phyloP scores from a whole-genome alignment of 345 rosid genomes.

The Citrus trifoliata region DNA sequence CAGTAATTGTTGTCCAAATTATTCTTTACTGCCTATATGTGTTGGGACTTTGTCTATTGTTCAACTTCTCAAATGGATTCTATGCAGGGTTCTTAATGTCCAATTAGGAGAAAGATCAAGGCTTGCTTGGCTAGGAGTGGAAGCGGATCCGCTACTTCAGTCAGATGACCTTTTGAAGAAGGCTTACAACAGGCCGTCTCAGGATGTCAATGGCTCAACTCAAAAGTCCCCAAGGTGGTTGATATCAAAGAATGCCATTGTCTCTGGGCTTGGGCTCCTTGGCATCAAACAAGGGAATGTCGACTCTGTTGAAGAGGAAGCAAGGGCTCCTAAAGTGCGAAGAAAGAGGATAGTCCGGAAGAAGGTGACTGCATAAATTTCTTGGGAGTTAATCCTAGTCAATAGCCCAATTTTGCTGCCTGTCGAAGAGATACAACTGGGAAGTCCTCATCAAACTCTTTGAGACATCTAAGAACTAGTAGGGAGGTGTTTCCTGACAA shows the following conservation, averaged over 20 bases:
- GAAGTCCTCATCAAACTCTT: background rate
- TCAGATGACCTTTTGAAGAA: slow-evolving; percentile 59
- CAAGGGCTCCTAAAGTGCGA: slow-evolving; percentile 55
- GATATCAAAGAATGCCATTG: slow-evolving; percentile 70
- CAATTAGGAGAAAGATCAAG: slow-evolving; percentile 70
- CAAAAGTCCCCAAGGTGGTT: slow-evolving; percentile 78
- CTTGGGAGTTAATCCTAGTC: background rate
- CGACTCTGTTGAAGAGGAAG: slow-evolving; percentile 35
- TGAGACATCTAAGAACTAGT: background rate
- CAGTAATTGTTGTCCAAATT: background rate
- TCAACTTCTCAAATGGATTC: slow-evolving; percentile 1
- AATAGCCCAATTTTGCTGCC: slow-evolving; percentile 23
- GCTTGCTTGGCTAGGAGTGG: slow-evolving; percentile 85
- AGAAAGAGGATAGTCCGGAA: slow-evolving; percentile 82
- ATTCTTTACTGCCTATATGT: background rate
- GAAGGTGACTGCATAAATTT: slow-evolving; percentile 48
- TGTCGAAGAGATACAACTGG: background rate
- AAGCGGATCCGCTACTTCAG: slow-evolving; percentile 76
- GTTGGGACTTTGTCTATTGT: background rate
- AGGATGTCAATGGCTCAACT: slow-evolving; percentile 38
- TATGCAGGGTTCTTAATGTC: slow-evolving; percentile 65
- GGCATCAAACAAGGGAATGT: slow-evolving; percentile 64
- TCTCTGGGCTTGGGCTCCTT: slow-evolving; percentile 77
- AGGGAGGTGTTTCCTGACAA: background rate
- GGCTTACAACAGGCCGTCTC: slow-evolving; percentile 67